These are phyloP conservation scores for Sarcomyxa edulis DNA, from an alignment of 768 basidiomycete species.

Conservation along the genomic window DNA sequence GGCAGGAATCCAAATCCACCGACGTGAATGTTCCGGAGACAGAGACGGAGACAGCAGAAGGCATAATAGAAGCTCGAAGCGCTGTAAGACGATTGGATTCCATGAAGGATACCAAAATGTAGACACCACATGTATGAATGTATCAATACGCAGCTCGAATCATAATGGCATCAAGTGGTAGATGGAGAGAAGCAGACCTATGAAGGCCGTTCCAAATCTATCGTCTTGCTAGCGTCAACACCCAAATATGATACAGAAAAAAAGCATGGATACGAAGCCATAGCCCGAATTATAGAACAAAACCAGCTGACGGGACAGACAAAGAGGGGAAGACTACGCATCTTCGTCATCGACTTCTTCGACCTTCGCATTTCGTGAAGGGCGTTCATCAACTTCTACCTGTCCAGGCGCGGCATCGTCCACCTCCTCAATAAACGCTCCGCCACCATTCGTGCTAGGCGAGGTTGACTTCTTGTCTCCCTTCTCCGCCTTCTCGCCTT, in stretches of 20 bases:
- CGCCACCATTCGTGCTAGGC: conserved; percentile 32
- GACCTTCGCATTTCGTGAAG: conserved; percentile 5
- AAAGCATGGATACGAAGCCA: background rate
- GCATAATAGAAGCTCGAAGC: conserved; percentile 1
- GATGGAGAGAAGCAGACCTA: background rate
- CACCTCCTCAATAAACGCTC: conserved; percentile 42
- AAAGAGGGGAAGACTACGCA: background rate
- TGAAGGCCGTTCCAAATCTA: background rate
- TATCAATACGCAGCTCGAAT: background rate
- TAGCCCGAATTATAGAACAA: too few species aligned
- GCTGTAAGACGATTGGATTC: conserved; percentile 5
- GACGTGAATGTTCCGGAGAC: too few species aligned
- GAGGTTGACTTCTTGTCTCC: background rate
- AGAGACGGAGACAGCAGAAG: conserved; percentile 5
- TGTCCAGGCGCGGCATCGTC: conserved; percentile 45
- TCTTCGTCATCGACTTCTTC: conserved; percentile 9
- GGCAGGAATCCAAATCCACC: too few species aligned
- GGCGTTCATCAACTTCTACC: conserved; percentile 30
- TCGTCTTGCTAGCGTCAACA: background rate
- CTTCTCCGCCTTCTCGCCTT: conserved; percentile 27
- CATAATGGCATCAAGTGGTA: background rate
- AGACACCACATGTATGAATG: background rate
- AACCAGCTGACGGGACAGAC: background rate
- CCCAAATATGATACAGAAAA: background rate
- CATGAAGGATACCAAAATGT: background rate